phyloP scores from a whole-genome alignment of 768 basidiomycete species.

The Tricholoma furcatifolium region DNA sequence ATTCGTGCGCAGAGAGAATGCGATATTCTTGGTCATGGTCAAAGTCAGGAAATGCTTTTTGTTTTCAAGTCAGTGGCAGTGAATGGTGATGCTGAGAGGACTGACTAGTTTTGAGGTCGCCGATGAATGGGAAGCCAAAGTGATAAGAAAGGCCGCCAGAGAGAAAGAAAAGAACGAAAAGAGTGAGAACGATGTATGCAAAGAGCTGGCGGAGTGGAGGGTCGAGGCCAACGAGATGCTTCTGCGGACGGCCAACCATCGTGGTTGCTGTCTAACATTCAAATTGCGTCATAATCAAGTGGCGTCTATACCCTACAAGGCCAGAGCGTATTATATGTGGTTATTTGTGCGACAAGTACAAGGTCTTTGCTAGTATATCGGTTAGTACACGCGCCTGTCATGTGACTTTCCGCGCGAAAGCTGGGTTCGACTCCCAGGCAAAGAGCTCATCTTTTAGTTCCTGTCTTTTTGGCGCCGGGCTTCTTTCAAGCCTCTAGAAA shows the following conservation, averaged over 20 bases:
- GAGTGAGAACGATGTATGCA: conserved; percentile 33
- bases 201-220: conserved; percentile 21
- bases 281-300: neutral
- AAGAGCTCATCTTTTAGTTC: too few species aligned
- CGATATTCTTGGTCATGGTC: conserved; percentile 42
- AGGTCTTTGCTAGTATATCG: too few species aligned
- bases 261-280: neutral
- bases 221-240: conserved; percentile 9
- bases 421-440: too few species aligned
- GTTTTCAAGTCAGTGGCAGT: conserved; percentile 1
- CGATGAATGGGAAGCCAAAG: neutral
- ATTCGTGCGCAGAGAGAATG: conserved; percentile 45
- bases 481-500: neutral
- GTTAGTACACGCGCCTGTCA: too few species aligned
- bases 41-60: conserved; percentile 57
- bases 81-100: too few species aligned
- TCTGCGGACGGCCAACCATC: conserved; percentile 15
- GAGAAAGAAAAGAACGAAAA: conserved; percentile 46
- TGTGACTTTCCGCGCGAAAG: too few species aligned
- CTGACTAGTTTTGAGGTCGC: neutral
- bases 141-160: conserved; percentile 27
- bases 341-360: too few species aligned
- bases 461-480: too few species aligned
- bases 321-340: too few species aligned
- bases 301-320: neutral